A percentile compares a stretch with the other conserved stretches of the same genome.
Conservation (phyloP, 2,329 filamentous ascomycete species). For the Fusarium verrucosum region DNA sequence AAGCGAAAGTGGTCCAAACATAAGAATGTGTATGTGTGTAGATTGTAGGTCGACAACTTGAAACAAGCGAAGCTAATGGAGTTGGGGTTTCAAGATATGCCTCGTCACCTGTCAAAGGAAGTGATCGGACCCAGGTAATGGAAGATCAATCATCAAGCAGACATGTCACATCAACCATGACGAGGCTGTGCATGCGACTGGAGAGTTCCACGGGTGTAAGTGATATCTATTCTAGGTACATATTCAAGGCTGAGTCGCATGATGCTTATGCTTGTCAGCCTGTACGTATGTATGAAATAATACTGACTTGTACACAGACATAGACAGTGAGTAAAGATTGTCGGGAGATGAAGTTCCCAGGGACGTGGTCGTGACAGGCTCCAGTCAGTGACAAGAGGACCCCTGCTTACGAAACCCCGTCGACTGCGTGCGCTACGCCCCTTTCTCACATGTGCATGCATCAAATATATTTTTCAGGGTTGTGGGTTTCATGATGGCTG, state of each 20-base stretch:
- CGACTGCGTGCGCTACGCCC: slow-evolving; percentile 31
- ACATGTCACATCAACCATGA: background rate
- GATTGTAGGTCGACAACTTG: slow-evolving; percentile 13
- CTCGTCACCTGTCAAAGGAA: slow-evolving; percentile 28
- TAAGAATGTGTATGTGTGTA: too few species aligned
- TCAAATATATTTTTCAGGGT: slow-evolving; percentile 30
- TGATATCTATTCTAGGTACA: too few species aligned
- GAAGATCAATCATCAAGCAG: background rate
- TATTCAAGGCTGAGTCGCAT: slow-evolving; percentile 8
- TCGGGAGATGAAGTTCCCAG: slow-evolving; percentile 37
- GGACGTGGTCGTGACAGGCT: slow-evolving; percentile 38
- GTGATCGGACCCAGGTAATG: slow-evolving; percentile 14
- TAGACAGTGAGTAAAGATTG: background rate
- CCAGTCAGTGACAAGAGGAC: slow-evolving; percentile 29
- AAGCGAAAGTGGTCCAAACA: slow-evolving; percentile 8
- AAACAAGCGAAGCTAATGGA: slow-evolving; percentile 29
- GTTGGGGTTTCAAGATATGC: slow-evolving; percentile 36
- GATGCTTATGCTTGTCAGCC: background rate
- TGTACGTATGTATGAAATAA: background rate
- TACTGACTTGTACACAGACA: background rate
- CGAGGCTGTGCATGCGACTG: slow-evolving; percentile 4
- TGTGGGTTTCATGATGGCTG: slow-evolving; percentile 40
- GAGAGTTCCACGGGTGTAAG: background rate
- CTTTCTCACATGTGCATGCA: slow-evolving; percentile 36
- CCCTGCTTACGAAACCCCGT: slow-evolving; percentile 33